Base-by-base conservation (phyloP, 352 stramenopile genomes). In the Phytophthora cryptogea region DNA sequence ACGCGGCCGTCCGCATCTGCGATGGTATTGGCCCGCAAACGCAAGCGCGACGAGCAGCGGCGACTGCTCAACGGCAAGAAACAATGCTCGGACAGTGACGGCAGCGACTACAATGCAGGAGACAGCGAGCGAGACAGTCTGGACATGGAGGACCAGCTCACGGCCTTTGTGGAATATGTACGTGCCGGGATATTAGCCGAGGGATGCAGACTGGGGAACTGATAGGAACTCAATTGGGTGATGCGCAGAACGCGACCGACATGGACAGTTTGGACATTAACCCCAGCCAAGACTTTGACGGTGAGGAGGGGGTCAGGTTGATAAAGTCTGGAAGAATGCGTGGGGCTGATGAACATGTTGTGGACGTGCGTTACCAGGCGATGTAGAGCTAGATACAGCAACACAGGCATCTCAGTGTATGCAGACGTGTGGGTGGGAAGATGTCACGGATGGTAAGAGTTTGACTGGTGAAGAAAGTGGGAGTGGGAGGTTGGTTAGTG, bases 181-280 rank as follows among this genome's bases (percentile, higher is more conserved):
- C 45, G 78, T 75, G 27, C 14, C 39, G 26, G 46, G 37, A 16
- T 23, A 23, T 37, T 45, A 23, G 42, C 16, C 53, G 30, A 43
- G 54, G 33, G 10, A 20, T 33, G 27, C 58, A 27, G 23, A 35
- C 44, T 20, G 63, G 28, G 20, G 20, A 23, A 41, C 33, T 59
- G 8, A 59, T 54, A 37, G 46, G 16, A 23, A 47, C 5, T 16
- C 14, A 27, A 27, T 31, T 46, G 14, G 11, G 43, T 32, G 13
- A n/a, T 14, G 26, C 40, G 49, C 48, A 83, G 79, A 72, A 81
- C 20, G 63, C 71, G 17, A 72, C 59, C 8, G 79, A 89, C 54
- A 80, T 89, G 62, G 79, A 89, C 47, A 81, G 56, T 30, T 58
- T 89, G 39, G 76, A 87, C 14, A 86, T 87, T 35, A 71, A 72